These are phyloP conservation scores for Saccharum officinarum DNA, from an alignment of 176 grass and related monocot species.

Conservation along the genomic window DNA sequence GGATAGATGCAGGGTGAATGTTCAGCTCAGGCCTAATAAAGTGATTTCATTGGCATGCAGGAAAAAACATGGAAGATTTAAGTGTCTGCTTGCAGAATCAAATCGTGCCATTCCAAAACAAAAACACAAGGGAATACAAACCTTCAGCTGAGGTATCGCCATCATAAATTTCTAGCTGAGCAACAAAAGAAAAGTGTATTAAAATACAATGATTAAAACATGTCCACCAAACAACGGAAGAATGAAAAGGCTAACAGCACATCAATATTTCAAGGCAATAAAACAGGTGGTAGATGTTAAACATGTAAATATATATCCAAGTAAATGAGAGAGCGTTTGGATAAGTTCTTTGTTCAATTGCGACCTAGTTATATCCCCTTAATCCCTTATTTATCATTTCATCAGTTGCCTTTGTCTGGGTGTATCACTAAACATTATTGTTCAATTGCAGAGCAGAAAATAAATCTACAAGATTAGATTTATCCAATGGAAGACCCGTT, in stretches of 20 bases:
- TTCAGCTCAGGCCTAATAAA: neutral
- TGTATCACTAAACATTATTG: slow-evolving; percentile 15
- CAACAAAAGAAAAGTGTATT: slow-evolving; percentile 25
- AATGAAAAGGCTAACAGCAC: neutral
- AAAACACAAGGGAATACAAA: slow-evolving; percentile 45
- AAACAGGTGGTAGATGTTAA: slow-evolving; percentile 1
- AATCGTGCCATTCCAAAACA: neutral
- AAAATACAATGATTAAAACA: slow-evolving; percentile 1
- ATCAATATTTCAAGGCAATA: slow-evolving; percentile 2
- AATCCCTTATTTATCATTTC: neutral
- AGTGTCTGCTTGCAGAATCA: slow-evolving; percentile 10
- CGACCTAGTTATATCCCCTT: neutral
- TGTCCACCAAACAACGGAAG: neutral
- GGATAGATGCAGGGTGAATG: neutral
- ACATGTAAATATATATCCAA: slow-evolving; percentile 13
- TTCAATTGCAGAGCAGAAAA: neutral
- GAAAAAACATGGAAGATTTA: neutral
- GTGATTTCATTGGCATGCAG: neutral
- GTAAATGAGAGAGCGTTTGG: neutral
- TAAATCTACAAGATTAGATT: neutral
- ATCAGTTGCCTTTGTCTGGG: neutral
- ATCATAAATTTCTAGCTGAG: slow-evolving; percentile 85
- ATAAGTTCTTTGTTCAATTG: neutral
- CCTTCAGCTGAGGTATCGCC: slow-evolving; percentile 67
- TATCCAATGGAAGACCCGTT: neutral